Base-by-base conservation (phyloP, 1,284 basidiomycete genomes). In the Apiotrichum laibachii region DNA sequence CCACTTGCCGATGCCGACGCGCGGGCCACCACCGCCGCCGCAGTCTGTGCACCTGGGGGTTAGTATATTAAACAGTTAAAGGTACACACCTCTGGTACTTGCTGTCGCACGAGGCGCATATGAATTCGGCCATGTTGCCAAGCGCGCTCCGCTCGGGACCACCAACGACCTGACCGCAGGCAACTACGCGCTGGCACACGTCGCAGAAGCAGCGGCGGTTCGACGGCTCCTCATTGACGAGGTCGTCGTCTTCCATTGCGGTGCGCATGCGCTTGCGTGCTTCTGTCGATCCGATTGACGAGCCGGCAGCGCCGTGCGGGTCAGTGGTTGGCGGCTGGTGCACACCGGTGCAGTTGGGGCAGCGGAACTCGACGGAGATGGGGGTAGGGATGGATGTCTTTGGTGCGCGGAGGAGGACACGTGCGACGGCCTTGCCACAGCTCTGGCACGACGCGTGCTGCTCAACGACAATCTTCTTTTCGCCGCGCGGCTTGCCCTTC, bases 1-100 rank as follows among this genome's bases (percentile, higher is more conserved):
- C 79, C 79, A 81, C 67, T 80, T 81, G 7, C 80, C 80, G 26
- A 79, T 79, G 1, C 79, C 79, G 9, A 75, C 64, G n/a, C 75
- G 61, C 4, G 72, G 65, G 4, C 78, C 78, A 26, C 78, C 77
- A 12, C 78, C 77, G 3, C 77, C 78, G 26, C 76, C 76, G 50
- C 76, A 77, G 66, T 77, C 63, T 5, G 55, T 55, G 19, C 55
- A 63, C 63, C 59, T 64, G 61, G 22, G 8, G 51, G 18, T 15
- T 51, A 72, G 66, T 5, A 65, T 67, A 57, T 67, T 70, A 45
- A 33, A 2, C 10, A 15, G 16, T 22, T 16, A 26, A 22, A 5
- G 31, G 8, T 18, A 35, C 47, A 8, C 26, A 69, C 68, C 75
- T 67, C 54, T 73, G 71, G 61, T 77, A 76, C 44, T 76, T 76